Evolutionary conservation across 192 early-diverging fungal species (phyloP), one percentile per base, ranked within the genome.

Genomic region (Backusella sp.): DNA sequence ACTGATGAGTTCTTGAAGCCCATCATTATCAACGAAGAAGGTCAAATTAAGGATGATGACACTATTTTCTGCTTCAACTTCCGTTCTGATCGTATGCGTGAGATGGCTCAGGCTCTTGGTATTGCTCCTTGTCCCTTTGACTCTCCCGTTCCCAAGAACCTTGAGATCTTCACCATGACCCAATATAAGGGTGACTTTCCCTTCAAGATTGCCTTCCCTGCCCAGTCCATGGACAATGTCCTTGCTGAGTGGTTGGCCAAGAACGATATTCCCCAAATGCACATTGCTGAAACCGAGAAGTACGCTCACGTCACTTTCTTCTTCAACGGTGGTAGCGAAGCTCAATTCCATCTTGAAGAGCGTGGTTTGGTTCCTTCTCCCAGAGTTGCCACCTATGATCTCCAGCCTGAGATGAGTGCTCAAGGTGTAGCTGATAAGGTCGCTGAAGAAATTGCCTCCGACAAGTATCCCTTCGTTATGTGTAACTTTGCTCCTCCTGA

Each of bases 1-100:
- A 99, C 98, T n/a, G 98, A 99, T 84, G 98, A 99, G 88, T 99
- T 99, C 89, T 88, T 99, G 67, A 99, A 98, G 91, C 98, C 98
- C 19, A 97, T 99, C 75, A 93, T 99, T 46, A 85, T 95, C 30
- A 88, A 93, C 66, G 82, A 88, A 28, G 85, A 92, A 46, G 96
- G 97, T 41, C 79, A 87, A 75, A 93, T 99, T 73, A 72, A 87
- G 46, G 76, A 98, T 80, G 84, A 91, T 68, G 97, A 99, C 85
- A 94, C 95, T 37, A 79, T 99, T 74, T 92, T 99, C 84, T 97
- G 95, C 88, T 99, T 99, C 90, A 96, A 99, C 86, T 99, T 94
- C 89, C 92, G 98, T 39, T 93, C 94, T 44, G 98, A 99, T 85
- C 94, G 98, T 74, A 98, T 98, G 97, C 94, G 97, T 78, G 94